Evolutionary conservation across 805 yeast species (phyloP).

Genomic region (Blastobotrys parvus): DNA sequence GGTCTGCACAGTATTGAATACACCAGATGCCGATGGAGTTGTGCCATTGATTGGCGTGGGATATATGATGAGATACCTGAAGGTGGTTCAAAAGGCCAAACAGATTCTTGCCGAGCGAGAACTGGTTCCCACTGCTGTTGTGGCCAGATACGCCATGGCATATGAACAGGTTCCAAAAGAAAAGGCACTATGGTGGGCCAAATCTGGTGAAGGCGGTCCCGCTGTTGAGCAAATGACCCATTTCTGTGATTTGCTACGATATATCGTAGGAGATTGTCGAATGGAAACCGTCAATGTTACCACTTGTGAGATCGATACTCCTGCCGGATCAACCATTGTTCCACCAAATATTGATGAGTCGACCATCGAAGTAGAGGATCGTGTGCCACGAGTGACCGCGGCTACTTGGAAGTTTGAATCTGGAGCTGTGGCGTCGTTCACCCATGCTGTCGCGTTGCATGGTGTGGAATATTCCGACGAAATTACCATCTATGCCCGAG

Average conservation of each 20-base stretch:
- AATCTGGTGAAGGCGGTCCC: slow-evolving; percentile 17
- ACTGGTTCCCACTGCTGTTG: slow-evolving; percentile 10
- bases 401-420: slow-evolving; percentile 15
- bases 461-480: slow-evolving; percentile 15
- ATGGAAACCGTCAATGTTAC: slow-evolving; percentile 11
- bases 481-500: slow-evolving; percentile 16
- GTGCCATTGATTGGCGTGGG: slow-evolving; percentile 15
- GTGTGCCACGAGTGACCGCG: slow-evolving; percentile 15
- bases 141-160: slow-evolving; percentile 15
- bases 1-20: slow-evolving; percentile 7
- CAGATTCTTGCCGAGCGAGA: slow-evolving; percentile 14
- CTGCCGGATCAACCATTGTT: slow-evolving; percentile 12
- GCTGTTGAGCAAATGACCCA: slow-evolving; percentile 19
- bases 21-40: slow-evolving; percentile 2
- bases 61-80: slow-evolving; percentile 18
- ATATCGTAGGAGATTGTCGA: slow-evolving; percentile 16
- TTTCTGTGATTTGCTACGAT: slow-evolving; percentile 15
- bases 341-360: slow-evolving; percentile 14
- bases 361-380: slow-evolving; percentile 11
- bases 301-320: slow-evolving; percentile 13
- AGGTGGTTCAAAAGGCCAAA: slow-evolving; percentile 16
- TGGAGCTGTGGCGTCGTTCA: slow-evolving; percentile 16
- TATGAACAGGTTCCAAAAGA: slow-evolving; percentile 8
- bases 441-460: slow-evolving; percentile 15
- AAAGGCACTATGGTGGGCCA: slow-evolving; percentile 17